Percentiles rank a stretch among this genome's conserved stretches.
Conservation (phyloP, 192 early-diverging fungal species). For the Gamsiella multidivaricata region DNA sequence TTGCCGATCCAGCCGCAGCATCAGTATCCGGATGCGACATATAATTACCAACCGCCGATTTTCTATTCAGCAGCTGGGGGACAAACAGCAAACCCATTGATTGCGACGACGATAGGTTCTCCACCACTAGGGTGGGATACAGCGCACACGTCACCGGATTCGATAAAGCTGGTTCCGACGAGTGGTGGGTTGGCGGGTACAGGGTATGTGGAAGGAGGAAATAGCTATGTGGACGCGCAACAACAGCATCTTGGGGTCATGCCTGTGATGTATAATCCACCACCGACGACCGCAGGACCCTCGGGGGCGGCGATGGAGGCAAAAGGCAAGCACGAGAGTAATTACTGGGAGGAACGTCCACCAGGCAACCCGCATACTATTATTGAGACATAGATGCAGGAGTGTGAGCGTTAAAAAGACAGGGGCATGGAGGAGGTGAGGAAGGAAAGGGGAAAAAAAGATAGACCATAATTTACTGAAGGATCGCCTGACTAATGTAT, state of each 20-base stretch:
- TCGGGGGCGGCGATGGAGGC: neutral
- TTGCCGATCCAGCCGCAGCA: slow-evolving; percentile 1
- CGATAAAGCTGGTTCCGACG: neutral
- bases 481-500: too few relatives aligned
- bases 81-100: neutral
- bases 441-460: too few relatives aligned
- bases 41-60: slow-evolving; percentile 9
- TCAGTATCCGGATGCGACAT: slow-evolving; percentile 3
- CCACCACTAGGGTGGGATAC: neutral
- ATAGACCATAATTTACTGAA: too few relatives aligned
- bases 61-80: slow-evolving; percentile 3
- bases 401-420: too few relatives aligned
- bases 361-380: slow-evolving; percentile 27
- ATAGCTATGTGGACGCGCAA: neutral
- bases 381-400: slow-evolving; percentile 12
- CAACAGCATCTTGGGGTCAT: too few relatives aligned
- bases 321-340: slow-evolving; percentile 8
- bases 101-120: neutral
- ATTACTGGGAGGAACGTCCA: slow-evolving; percentile 19
- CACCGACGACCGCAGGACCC: too few relatives aligned
- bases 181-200: neutral
- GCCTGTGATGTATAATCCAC: neutral
- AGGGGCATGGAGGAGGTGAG: too few relatives aligned
- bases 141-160: slow-evolving; percentile 6
- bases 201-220: slow-evolving; percentile 7